Evolutionary conservation across 805 yeast species (phyloP).

Genomic region (Candida glaebosa): DNA sequence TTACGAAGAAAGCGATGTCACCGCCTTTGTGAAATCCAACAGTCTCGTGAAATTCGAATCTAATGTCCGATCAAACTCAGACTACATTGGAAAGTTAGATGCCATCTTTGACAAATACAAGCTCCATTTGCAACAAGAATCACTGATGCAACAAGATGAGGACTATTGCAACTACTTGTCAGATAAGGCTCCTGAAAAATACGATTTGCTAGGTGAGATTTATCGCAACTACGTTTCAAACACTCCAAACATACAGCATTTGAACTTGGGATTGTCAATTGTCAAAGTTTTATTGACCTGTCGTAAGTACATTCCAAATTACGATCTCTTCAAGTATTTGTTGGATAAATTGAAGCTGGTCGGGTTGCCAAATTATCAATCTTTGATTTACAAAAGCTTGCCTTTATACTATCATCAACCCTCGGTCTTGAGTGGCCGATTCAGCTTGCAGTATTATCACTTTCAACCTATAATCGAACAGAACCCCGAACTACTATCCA

Average conservation of each 20-base stretch:
- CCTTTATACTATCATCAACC: conserved; percentile 19
- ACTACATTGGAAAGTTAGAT: conserved; percentile 18
- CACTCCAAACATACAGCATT: conserved; percentile 8
- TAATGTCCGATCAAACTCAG: conserved; percentile 14
- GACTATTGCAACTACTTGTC: neutral
- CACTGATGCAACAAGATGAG: neutral
- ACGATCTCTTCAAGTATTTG: conserved; percentile 20
- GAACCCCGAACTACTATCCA: conserved; percentile 26
- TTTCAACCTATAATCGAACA: conserved; percentile 23
- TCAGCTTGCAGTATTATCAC: conserved; percentile 15
- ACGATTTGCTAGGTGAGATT: conserved; percentile 1
- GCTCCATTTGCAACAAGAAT: neutral
- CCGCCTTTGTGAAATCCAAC: conserved; percentile 14
- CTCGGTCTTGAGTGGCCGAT: conserved; percentile 18
- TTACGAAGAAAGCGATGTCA: conserved; percentile 28
- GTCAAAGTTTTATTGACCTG: conserved; percentile 9
- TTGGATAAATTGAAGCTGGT: conserved; percentile 21
- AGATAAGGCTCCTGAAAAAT: neutral
- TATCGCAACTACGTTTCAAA: conserved; percentile 1
- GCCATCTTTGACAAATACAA: conserved; percentile 15
- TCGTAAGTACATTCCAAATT: conserved; percentile 20
- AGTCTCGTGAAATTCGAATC: conserved; percentile 11
- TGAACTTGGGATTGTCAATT: conserved; percentile 10
- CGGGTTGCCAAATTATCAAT: conserved; percentile 22
- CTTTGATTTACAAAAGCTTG: conserved; percentile 24